Percentiles rank a stretch among this genome's conserved stretches.
These are phyloP conservation scores for Neurospora tetraspora DNA, from an alignment of 495 filamentous ascomycete species.

Conservation along the genomic window DNA sequence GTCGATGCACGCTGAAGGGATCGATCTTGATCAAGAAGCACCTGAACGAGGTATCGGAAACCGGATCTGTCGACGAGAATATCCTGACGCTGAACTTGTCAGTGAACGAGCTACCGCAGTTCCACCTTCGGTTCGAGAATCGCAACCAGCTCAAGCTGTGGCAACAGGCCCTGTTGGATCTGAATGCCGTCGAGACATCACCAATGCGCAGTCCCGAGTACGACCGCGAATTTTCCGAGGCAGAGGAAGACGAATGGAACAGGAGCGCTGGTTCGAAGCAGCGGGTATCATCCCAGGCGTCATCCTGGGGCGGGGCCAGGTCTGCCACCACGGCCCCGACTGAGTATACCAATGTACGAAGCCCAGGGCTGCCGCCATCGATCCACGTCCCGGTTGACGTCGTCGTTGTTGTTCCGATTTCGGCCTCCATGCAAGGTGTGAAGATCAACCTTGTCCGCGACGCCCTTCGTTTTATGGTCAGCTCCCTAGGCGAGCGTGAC, in stretches of 20 bases:
- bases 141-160: slow-evolving; percentile 80
- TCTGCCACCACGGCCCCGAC: slow-evolving; percentile 70
- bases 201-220: slow-evolving; percentile 58
- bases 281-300: slow-evolving; percentile 79
- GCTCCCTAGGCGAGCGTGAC: slow-evolving; percentile 84
- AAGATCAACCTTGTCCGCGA: slow-evolving; percentile 97
- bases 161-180: slow-evolving; percentile 78
- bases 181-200: slow-evolving; percentile 57
- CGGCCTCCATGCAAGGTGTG: slow-evolving; percentile 96
- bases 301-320: slow-evolving; percentile 72
- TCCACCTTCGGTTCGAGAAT: slow-evolving; percentile 86
- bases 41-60: slow-evolving; percentile 76
- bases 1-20: slow-evolving; percentile 84
- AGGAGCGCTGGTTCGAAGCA: slow-evolving; percentile 49
- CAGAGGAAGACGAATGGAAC: slow-evolving; percentile 87
- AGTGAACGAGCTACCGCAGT: slow-evolving; percentile 90
- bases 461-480: slow-evolving; percentile 84
- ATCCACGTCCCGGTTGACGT: slow-evolving; percentile 91
- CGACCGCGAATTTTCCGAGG: slow-evolving; percentile 69
- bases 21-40: slow-evolving; percentile 99
- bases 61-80: slow-evolving; percentile 56
- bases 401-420: slow-evolving; percentile 93
- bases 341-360: slow-evolving; percentile 61
- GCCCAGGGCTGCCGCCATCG: slow-evolving; percentile 41
- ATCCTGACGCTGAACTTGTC: slow-evolving; percentile 86